phyloP scores from a whole-genome alignment of 352 stramenopile species.

The Thalassiosira mediterranea region DNA sequence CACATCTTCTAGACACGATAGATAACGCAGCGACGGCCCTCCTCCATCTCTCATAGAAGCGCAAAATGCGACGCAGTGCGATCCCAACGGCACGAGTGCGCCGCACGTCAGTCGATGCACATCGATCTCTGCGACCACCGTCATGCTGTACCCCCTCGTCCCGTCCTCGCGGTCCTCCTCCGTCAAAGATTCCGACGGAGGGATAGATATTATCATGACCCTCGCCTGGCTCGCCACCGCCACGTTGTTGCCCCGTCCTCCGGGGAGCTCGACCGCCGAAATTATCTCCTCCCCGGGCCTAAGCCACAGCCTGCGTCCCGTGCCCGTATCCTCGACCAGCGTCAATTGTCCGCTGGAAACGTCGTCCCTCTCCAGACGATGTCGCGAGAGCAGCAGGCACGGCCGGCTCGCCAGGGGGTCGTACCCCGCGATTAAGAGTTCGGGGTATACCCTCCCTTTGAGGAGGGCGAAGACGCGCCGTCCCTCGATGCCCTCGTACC shows the following conservation, averaged over 20 bases:
- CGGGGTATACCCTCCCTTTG: conserved; percentile 48
- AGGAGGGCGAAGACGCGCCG: conserved; percentile 56
- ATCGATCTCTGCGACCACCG: conserved; percentile 59
- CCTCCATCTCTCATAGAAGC: conserved; percentile 34
- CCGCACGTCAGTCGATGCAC: conserved; percentile 34
- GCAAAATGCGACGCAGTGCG: conserved; percentile 74
- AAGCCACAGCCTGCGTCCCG: conserved; percentile 62
- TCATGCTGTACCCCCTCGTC: conserved; percentile 10
- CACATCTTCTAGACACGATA: conserved; percentile 66
- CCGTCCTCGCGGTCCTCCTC: conserved; percentile 18
- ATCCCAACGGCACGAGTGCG: conserved; percentile 70
- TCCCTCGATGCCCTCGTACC: conserved; percentile 66
- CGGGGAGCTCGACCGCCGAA: conserved; percentile 63
- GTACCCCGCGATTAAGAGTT: conserved; percentile 57
- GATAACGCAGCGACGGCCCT: conserved; percentile 58
- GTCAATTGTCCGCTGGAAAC: conserved; percentile 55
- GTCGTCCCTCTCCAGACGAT: conserved; percentile 30
- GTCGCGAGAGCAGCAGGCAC: conserved; percentile 59
- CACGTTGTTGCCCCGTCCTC: conserved; percentile 37
- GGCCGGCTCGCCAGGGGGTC: conserved; percentile 34
- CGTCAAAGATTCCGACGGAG: no score
- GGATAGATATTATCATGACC: conserved; percentile 72
- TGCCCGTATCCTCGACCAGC: conserved; percentile 55
- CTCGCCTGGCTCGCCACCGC: conserved; percentile 67
- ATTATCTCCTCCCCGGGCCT: conserved; percentile 66